Evolutionary conservation across 164 flowering plant genomes (phyloP).

Genomic region (Euptelea pleiosperma): DNA sequence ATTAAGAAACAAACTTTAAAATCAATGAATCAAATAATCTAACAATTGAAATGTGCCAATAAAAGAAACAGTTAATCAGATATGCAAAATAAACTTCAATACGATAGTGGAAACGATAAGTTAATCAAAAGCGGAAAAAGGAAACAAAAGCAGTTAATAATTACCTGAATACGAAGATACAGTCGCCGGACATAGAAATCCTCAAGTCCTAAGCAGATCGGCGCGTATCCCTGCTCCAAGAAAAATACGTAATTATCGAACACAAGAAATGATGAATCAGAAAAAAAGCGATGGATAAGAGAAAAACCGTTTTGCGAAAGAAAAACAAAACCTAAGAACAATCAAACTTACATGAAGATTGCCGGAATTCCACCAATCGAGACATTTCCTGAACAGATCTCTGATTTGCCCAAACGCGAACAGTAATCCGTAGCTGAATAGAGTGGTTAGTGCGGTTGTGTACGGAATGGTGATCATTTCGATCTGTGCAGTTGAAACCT

Average conservation of each 20-base stretch:
- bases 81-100: too few relatives aligned
- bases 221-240: conserved; percentile 37
- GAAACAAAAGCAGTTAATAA: neutral
- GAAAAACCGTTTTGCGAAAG: neutral
- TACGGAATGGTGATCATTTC: conserved; percentile 83
- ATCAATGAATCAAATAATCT: too few relatives aligned
- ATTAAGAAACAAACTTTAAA: too few relatives aligned
- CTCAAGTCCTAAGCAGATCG: conserved; percentile 86
- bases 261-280: too few relatives aligned
- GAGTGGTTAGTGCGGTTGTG: conserved; percentile 73
- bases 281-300: too few relatives aligned
- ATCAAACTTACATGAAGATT: conserved; percentile 46
- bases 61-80: too few relatives aligned
- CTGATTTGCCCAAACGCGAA: conserved; percentile 87
- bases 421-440: conserved; percentile 83
- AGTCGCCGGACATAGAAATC: conserved; percentile 86
- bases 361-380: conserved; percentile 52
- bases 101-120: too few relatives aligned
- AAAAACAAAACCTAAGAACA: neutral
- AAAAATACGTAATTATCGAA: too few relatives aligned
- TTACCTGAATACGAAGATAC: conserved; percentile 90
- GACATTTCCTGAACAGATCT: conserved; percentile 66
- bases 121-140: neutral
- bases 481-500: too few relatives aligned
- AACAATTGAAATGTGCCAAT: too few relatives aligned